Percentiles rank a stretch among this genome's conserved stretches.
phyloP scores from a whole-genome alignment of 768 basidiomycete genomes.

The Termitomyces sp. region DNA sequence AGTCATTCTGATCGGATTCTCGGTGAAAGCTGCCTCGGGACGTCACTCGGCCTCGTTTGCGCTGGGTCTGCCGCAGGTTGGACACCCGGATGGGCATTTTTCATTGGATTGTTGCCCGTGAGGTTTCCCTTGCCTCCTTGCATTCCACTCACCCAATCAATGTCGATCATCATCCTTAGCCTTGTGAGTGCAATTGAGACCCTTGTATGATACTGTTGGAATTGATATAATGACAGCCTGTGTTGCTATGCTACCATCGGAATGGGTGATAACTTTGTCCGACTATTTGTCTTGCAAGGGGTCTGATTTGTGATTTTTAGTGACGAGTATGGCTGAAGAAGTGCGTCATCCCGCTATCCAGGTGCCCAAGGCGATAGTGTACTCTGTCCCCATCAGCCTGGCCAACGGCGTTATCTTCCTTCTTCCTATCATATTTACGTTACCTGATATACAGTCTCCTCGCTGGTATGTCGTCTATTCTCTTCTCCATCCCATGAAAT shows the following conservation, averaged over 20 bases:
- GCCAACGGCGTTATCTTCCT: slow-evolving; percentile 51
- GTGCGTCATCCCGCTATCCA: no score
- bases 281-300: background rate
- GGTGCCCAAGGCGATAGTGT: slow-evolving; percentile 52
- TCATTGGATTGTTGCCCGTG: no score
- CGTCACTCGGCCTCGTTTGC: no score
- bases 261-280: slow-evolving; percentile 41
- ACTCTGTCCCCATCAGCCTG: slow-evolving; percentile 50
- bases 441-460: slow-evolving; percentile 54
- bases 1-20: no score
- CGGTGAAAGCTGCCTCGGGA: no score
- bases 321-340: no score
- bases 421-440: slow-evolving; percentile 61
- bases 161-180: slow-evolving; percentile 18
- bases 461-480: slow-evolving; percentile 31
- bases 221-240: slow-evolving; percentile 21
- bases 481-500: background rate
- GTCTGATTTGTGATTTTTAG: slow-evolving; percentile 21
- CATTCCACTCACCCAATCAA: background rate
- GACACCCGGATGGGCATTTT: no score
- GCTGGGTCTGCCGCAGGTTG: no score
- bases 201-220: background rate
- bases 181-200: slow-evolving; percentile 20
- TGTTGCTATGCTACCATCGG: slow-evolving; percentile 60
- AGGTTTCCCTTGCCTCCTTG: slow-evolving; percentile 8